Evolutionary conservation across 179 eudicot species (phyloP), one percentile per base, ranked within the genome.

Genomic region (Vitellaria paradoxa): DNA sequence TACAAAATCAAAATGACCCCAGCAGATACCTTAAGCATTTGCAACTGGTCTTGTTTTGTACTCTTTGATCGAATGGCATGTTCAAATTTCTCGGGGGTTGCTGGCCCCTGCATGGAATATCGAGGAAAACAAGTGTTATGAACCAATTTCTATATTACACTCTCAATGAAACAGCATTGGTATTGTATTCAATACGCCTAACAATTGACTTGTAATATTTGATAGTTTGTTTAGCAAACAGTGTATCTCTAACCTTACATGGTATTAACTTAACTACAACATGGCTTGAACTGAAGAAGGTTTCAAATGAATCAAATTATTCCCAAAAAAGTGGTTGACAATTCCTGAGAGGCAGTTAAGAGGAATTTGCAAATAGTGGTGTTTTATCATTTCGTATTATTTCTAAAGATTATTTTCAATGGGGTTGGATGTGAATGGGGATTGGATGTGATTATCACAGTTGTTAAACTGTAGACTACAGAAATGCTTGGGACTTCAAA

Each of bases 81-180:
- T 81, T 94, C 97, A 68, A 81, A 84, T 81, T 91, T 92, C 78
- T 94, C 98, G 13, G 97, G 98, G 14, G 98, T 94, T 72, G 86
- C 84, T 55, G 98, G 98, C 4, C 87, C 97, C 98, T 94, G 69
- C 30, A 80, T 64, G 60, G 78, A 8, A 73, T 53, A 50, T 62
- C 37, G 0, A 30, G 23, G 37, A 11, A 62, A 62, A 12, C 23
- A 30, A 62, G 65, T 20, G 23, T 8, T 23, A 62, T 8, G 14
- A 23, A 62, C 30, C 24, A 1, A 59, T 59, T 18, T 59, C 63
- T 59, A 57, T 30, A 30, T 30, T 30, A 30, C 37, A 30, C 2
- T 0, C 37, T 0, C 37, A 30, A 30, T 30, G 37, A 1, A 30
- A 30, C 37, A 30, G 37, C 37, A 30, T 30, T 30, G 37, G 37